Base-by-base conservation (phyloP, 768 basidiomycete species). In the Thelephora ganbajun region DNA sequence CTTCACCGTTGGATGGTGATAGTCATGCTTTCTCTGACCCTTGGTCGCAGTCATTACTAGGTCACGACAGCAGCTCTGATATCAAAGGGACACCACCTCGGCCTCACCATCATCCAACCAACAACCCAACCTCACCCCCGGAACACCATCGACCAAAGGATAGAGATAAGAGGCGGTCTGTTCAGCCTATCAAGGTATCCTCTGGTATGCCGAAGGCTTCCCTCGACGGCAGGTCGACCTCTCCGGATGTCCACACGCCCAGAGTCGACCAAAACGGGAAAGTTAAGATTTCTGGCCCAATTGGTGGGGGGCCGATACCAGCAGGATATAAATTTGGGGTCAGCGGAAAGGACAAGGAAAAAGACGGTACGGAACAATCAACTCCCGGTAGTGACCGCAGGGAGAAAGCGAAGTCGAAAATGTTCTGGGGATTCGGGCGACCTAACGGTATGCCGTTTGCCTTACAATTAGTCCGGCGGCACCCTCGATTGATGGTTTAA, bases 361-460 rank as follows among this genome's bases (percentile, higher is more conserved):
- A 72, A 42, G 59, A 71, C 13, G 59, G 66, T 33, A 52, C 57
- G 48, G 50, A 65, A 57, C 23, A 54, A 52, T 46, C 51, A 20
- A 48, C 57, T 16, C 48, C 52, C 47, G 48, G 51, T 37, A 55
- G 58, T 19, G 89, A 93, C 51, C 73, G 93, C 61, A 75, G 90
- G 49, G 84, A 90, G 59, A 97, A 93, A 67, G 83, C 86, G 18
- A 93, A 93, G 67, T 91, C 88, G 50, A 77, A 88, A 43, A 80
- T 80, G 6, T 96, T 98, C 69, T 96, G 92, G 90, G 80, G 53
- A 58, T 96, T 94, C 60, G 84, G 87, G 22, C 74, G 77, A 59
- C 74, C 73, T 46, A 54, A 53, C 22, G 73, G 76, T 73, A 61
- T 54, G 52, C 53, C 36, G 41, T 43, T 47, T 48, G 46, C 35